phyloP scores from a whole-genome alignment of 495 filamentous ascomycete genomes.

The Cairneyella variabilis region DNA sequence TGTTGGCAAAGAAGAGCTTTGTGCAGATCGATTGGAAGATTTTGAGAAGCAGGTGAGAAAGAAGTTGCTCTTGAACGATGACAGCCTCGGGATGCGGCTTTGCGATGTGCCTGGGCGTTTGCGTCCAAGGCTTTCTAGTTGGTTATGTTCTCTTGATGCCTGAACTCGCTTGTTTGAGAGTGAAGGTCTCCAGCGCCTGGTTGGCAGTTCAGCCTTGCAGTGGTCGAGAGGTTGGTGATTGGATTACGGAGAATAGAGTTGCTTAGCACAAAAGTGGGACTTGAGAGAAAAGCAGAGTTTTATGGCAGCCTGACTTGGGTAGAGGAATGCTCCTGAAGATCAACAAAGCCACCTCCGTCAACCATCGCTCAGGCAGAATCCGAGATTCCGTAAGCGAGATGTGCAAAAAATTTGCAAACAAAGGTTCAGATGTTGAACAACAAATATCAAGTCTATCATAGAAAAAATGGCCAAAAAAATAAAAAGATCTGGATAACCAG shows the following conservation, averaged over 20 bases:
- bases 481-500: constrained; percentile 19
- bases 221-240: neutral
- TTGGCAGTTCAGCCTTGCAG: neutral
- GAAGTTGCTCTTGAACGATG: neutral
- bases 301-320: neutral
- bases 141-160: constrained; percentile 9
- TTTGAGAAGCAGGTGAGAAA: neutral
- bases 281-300: too few species aligned
- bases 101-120: neutral
- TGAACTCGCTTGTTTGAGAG: neutral
- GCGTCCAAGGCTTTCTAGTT: neutral
- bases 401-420: neutral
- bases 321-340: neutral
- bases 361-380: too few species aligned
- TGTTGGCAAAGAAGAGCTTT: neutral
- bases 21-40: neutral
- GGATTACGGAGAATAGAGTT: neutral
- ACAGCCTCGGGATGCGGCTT: neutral
- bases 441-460: neutral
- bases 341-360: neutral
- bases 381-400: neutral
- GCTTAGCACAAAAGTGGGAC: too few species aligned
- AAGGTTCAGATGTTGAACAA: neutral
- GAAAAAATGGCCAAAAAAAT: constrained; percentile 15
- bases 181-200: neutral